Evolutionary conservation across 1,284 basidiomycete genomes (phyloP), one percentile per base, ranked within the genome.

Genomic region (Fomitopsis pinicola): DNA sequence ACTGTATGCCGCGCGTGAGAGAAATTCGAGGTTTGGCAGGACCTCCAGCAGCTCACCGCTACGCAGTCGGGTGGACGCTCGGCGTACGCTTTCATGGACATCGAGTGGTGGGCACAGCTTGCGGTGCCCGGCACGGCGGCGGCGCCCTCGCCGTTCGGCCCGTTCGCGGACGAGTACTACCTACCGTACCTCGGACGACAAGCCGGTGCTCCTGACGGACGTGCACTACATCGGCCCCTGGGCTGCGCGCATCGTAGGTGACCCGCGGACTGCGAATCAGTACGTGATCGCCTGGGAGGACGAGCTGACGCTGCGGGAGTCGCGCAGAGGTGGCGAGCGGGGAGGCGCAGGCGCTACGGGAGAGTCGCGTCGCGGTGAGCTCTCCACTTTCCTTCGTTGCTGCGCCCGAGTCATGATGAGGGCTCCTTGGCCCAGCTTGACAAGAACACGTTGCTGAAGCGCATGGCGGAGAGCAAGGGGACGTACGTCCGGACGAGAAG

Each of bases 261-360:
- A 73, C 53, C 57, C 63, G 38, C 65, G 72, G 1, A 72, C 72
- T 19, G 56, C 69, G 38, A 67, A 71, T 59, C 60, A 61, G 17
- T 65, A 69, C 53, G 67, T 73, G 26, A 69, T 72, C 60, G 60
- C 67, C n/a, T 71, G 70, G 69, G 65, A 67, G 30, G 69, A 72
- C 58, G 66, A 71, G 54, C 56, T 66, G 10, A 66, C 67, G 5
- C 63, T 64, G 57, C 14, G 35, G 6, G 64, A 69, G 26, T 64
- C 60, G 28, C 48, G 65, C 60, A 4, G 66, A 67, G 59, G 50
- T 55, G 4, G 36, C 59, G 3, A 65, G 64, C 2, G 67, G 67
- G 0, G 67, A 68, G n/a, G 68, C 44, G 4, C 57, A 59, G 17
- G 40, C 26, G 3, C 58, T 67, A 5, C 61, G 58, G 56, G 61